Base-by-base conservation (phyloP, 106 monocot genomes). In the Posidonia australis region DNA sequence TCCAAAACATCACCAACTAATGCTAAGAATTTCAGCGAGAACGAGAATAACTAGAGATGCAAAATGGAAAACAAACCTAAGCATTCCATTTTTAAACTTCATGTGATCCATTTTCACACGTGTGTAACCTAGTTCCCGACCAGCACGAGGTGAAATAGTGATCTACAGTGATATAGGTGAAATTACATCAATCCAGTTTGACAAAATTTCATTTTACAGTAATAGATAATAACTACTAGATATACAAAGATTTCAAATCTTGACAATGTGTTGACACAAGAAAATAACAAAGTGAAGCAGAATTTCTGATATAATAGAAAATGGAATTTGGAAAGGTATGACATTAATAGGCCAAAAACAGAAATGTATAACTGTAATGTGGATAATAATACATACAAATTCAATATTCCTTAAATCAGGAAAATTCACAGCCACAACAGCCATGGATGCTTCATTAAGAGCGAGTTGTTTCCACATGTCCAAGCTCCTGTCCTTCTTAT, bases 381-480 rank as follows among this genome's bases (percentile, higher is more conserved):
- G 20, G 5, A 22, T 7, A 14, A 9, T n/a, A 9, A 63, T 7
- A 63, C 74, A 41, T 86, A 90, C 90, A 81, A 90, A 90, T 70
- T 90, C 86, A 79, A 90, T 90, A 70, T 90, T 86, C 68, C 77
- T 86, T 13, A 81, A 13, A 69, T 90, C 86, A 62, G 86, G 83
- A 77, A 90, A 90, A 80, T 90, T 90, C 55, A 75, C 83, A 63
- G 86, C 90, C 16, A 77, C 83, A 66, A 90, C 83, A 74, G 83
- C 90, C 90, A 86, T 86, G 51, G 90, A 83, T 58, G 90, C 90
- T 78, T 90, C 90, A 73, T 90, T 90, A 24, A 90, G 81, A 62
- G 90, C 90, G 9, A 90, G 30, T 46, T 74, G 77, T 69, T 75
- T 81, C 90, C 90, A 90, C 83, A 86, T 78, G 23, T 90, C 90